Evolutionary conservation across 352 stramenopile genomes (phyloP).

Genomic region (Globisporangium lucens): DNA sequence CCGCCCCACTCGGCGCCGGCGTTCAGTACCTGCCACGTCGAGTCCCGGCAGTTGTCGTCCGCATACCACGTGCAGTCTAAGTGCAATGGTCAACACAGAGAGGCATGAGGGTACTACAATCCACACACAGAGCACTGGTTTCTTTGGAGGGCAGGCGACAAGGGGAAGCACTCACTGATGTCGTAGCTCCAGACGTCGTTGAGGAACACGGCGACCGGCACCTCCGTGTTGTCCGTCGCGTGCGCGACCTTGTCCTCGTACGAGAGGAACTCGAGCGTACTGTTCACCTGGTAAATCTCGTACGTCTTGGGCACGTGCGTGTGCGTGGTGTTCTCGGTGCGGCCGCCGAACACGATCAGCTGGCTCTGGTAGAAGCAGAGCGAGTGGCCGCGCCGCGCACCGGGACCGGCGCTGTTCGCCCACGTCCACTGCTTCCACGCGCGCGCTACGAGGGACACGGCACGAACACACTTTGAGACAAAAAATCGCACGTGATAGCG

Average conservation of each 20-base stretch:
- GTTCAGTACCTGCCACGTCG: conserved; percentile 85
- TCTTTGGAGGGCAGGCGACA: background rate
- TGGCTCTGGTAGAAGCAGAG: conserved; percentile 81
- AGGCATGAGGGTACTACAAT: background rate
- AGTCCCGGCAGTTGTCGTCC: conserved; percentile 78
- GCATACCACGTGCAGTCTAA: conserved; percentile 83
- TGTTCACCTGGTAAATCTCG: conserved; percentile 77
- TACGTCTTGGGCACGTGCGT: conserved; percentile 92
- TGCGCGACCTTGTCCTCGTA: conserved; percentile 87
- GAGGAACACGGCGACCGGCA: conserved; percentile 88
- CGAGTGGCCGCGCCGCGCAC: conserved; percentile 81
- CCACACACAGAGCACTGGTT: background rate
- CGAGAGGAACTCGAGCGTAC: conserved; percentile 80
- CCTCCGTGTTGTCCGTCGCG: conserved; percentile 32
- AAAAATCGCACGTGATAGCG: background rate
- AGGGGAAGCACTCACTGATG: conserved; percentile 52
- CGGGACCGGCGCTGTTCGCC: conserved; percentile 48
- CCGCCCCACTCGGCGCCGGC: conserved; percentile 86
- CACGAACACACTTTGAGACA: background rate
- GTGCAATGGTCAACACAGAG: background rate
- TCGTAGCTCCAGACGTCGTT: conserved; percentile 98
- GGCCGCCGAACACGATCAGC: conserved; percentile 91
- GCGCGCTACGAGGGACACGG: background rate
- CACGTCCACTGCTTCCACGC: conserved; percentile 89
- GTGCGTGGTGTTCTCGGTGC: conserved; percentile 85